Conservation (phyloP, 2,329 filamentous ascomycete genomes). For the Trichoderma brevicompactum region DNA sequence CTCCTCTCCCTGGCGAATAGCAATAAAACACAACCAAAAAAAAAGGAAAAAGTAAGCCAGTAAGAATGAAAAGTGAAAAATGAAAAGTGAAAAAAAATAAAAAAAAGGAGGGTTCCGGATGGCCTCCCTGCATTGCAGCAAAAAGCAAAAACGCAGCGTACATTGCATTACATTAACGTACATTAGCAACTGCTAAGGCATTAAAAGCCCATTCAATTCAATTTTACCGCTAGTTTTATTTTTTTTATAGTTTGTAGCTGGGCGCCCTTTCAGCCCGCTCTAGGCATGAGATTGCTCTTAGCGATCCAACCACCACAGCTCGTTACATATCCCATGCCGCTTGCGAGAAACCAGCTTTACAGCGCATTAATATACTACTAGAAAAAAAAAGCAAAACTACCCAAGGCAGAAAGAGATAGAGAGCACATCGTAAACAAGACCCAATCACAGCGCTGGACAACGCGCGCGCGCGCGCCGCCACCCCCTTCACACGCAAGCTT, state of each 20-base stretch:
- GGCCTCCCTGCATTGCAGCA: background rate
- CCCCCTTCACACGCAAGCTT: background rate
- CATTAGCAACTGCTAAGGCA: too few species aligned
- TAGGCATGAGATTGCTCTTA: background rate
- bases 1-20: background rate
- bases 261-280: constrained; percentile 2
- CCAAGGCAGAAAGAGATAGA: too few species aligned
- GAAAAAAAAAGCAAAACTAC: background rate
- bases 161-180: too few species aligned
- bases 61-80: background rate
- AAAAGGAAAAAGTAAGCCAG: background rate
- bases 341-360: background rate
- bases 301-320: constrained; percentile 7
- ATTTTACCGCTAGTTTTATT: background rate
- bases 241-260: background rate
- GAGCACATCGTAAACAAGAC: too few species aligned
- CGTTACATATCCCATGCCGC: background rate
- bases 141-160: background rate
- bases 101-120: background rate
- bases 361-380: background rate
- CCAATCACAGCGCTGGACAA: too few species aligned
- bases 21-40: background rate
- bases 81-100: background rate
- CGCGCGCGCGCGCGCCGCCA: background rate
- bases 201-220: background rate